Conservation (phyloP, 768 basidiomycete genomes). For the Lentinula edodes region DNA sequence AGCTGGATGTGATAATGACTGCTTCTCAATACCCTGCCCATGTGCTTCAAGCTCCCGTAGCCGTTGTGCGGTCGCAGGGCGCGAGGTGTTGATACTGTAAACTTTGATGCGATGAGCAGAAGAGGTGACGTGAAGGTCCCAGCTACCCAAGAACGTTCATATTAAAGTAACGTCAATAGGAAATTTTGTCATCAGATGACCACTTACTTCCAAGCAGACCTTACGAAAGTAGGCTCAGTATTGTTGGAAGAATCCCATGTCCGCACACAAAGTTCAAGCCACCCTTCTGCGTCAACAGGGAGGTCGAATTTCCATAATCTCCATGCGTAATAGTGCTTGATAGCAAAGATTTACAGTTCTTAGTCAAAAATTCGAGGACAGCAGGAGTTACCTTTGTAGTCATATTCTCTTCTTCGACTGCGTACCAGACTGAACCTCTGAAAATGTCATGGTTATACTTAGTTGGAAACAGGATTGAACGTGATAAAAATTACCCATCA, state of each 20-base stretch:
- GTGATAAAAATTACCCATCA: conserved; percentile 30
- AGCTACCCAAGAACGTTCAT: conserved; percentile 21
- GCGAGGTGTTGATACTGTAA: conserved; percentile 43
- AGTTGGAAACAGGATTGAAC: background rate
- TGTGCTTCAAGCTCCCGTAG: conserved; percentile 32
- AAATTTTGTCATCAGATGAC: background rate
- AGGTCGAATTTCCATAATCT: conserved; percentile 46
- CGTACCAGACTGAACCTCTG: conserved; percentile 48
- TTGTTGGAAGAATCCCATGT: conserved; percentile 57
- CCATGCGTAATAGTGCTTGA: conserved; percentile 49
- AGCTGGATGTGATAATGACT: conserved; percentile 34
- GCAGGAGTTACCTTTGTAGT: conserved; percentile 36
- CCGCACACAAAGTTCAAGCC: conserved; percentile 51
- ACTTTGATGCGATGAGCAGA: conserved; percentile 50
- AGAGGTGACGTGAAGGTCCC: conserved; percentile 50
- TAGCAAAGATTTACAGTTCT: background rate
- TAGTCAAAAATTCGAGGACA: too few species aligned
- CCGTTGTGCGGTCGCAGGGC: conserved; percentile 36
- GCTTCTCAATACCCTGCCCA: conserved; percentile 28
- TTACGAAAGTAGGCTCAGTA: conserved; percentile 49
- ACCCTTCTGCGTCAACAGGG: conserved; percentile 50
- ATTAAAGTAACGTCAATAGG: background rate
- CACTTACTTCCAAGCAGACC: conserved; percentile 49
- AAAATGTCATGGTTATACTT: too few species aligned
- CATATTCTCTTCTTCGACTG: conserved; percentile 38